These are phyloP conservation scores for Glomus cerebriforme DNA, from an alignment of 192 early-diverging fungal genomes.

Conservation along the genomic window DNA sequence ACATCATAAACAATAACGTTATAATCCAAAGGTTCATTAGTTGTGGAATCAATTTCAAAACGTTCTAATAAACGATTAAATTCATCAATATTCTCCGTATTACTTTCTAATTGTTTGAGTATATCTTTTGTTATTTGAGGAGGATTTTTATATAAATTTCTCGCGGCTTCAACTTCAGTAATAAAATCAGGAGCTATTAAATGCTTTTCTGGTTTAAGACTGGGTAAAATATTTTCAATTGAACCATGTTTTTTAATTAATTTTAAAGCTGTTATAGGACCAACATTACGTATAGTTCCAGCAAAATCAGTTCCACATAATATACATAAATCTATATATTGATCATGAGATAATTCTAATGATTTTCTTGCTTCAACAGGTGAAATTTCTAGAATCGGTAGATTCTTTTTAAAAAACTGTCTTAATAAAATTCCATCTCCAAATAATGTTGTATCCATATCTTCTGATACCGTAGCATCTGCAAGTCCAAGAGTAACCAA, in stretches of 20 bases:
- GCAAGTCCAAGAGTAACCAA: conserved; percentile 49
- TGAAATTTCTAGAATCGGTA: conserved; percentile 53
- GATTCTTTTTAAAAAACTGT: conserved; percentile 39
- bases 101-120: background rate
- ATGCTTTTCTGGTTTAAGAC: conserved; percentile 7
- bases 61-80: background rate
- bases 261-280: conserved; percentile 60
- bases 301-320: conserved; percentile 79
- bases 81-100: background rate
- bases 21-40: background rate
- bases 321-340: conserved; percentile 74
- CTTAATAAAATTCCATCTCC: conserved; percentile 53
- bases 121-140: background rate
- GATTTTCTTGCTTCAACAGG: conserved; percentile 43
- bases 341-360: conserved; percentile 51
- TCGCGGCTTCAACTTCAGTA: background rate
- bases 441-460: conserved; percentile 59
- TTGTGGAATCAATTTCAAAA: background rate
- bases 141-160: conserved; percentile 1
- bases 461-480: conserved; percentile 67
- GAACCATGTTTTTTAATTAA: conserved; percentile 60
- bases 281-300: conserved; percentile 64
- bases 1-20: background rate
- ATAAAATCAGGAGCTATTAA: background rate
- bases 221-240: conserved; percentile 60